Evolutionary conservation across 2,329 filamentous ascomycete genomes (phyloP), one percentile per base, ranked within the genome.

Genomic region (Coniochaeta hoffmannii): DNA sequence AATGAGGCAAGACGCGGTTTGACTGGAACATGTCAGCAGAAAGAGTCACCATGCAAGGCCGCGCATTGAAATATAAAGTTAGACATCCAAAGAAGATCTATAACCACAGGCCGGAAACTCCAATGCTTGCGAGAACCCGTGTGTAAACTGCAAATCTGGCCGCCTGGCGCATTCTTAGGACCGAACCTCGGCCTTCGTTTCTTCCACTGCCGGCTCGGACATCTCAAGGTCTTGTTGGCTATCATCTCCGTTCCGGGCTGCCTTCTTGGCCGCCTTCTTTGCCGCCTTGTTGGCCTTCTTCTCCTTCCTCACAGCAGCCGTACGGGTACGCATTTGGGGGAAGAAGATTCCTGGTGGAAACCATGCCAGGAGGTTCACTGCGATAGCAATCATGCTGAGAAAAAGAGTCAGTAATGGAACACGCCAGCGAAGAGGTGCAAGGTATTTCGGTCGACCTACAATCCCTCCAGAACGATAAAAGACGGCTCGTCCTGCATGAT

Each of bases 401-500:
- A 26, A 12, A 26, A 12, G 11, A 17, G 57, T 59, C 35, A 60
- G 56, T 51, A 51, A 5, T n/a, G 22, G 28, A 51, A 2, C 6
- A 17, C 15, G n/a, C 9, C 7, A 46, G 3, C 9, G 28, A 22
- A n/a, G 22, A 17, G 19, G 19, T 4, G 32, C 2, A 10, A 2
- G 4, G 28, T 6, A 28, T 11, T 2, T 10, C 6, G 22, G 24
- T 31, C n/a, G 54, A 66, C 69, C 66, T 56, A 80, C 76, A 74
- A 73, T 58, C 75, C 72, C 61, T 86, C 83, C 36, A 86, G 73
- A 12, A 80, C 75, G 57, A 84, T 74, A 62, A 86, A 86, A 17
- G 76, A 78, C 46, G 73, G 70, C 70, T 86, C 73, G 66, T 85
- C 76, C 60, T 82, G 80, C 81, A 86, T 86, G 64, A 86, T 80